Evolutionary conservation across 129 eudicot genomes (phyloP).

Genomic region (Dittrichia graveolens): DNA sequence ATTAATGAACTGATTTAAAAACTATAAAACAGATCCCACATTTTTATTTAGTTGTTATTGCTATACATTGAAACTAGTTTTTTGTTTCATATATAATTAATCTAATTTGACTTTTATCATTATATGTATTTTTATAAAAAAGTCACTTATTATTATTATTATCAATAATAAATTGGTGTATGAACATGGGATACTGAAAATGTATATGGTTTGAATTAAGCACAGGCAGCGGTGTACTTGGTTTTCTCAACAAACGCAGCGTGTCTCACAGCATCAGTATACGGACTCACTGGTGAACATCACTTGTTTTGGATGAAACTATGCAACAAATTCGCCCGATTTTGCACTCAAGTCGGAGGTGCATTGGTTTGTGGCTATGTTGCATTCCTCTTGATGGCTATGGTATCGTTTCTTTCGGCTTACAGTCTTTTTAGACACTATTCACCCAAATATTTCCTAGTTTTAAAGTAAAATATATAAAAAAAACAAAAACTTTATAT

Average conservation of each 20-base stretch:
- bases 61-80: not conserved
- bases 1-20: not conserved
- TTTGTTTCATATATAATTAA: not conserved
- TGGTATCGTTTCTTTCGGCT: constrained; percentile 55
- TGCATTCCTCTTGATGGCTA: constrained; percentile 45
- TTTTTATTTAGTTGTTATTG: not conserved
- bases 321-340: constrained; percentile 58
- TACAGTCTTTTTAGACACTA: constrained; percentile 60
- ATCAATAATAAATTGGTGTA: not conserved
- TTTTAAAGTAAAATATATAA: constrained; percentile 35
- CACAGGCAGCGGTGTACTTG: constrained; percentile 54
- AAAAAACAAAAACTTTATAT: not conserved
- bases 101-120: not conserved
- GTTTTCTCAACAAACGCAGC: constrained; percentile 53
- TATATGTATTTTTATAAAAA: too few relatives aligned
- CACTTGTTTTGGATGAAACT: constrained; percentile 64
- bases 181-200: not conserved
- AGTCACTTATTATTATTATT: not conserved
- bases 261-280: constrained; percentile 31
- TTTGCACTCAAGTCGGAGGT: constrained; percentile 68
- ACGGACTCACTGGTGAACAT: constrained; percentile 47
- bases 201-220: not conserved
- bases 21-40: not conserved
- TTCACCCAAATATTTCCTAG: constrained; percentile 56
- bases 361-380: constrained; percentile 45